A percentile compares a stretch with the other conserved stretches of the same genome.
These are phyloP conservation scores for Chlorella sp. DNA, from an alignment of 139 green algal species.

Conservation along the genomic window DNA sequence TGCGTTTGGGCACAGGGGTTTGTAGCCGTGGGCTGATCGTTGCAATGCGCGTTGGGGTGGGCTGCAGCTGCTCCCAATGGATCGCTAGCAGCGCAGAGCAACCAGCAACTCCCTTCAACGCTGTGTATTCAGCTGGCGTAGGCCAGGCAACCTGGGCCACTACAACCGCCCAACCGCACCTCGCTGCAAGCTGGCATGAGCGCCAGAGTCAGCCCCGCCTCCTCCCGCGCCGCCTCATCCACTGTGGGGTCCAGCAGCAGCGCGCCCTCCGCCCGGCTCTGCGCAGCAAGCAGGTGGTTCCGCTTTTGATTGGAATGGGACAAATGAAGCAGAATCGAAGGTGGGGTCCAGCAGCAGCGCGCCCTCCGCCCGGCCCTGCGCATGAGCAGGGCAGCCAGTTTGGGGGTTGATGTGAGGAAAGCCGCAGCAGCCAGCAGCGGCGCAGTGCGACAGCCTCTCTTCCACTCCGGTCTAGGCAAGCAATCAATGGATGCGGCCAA, in stretches of 20 bases:
- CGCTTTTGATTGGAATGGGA: not conserved
- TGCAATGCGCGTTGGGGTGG: no score
- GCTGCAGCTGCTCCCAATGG: no score
- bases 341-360: constrained; percentile 57
- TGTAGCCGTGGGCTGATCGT: no score
- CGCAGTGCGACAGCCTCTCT: not conserved
- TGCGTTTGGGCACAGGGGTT: not conserved
- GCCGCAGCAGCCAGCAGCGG: no score
- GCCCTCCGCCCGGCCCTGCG: constrained; percentile 46
- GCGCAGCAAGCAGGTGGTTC: not conserved
- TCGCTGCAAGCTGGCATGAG: constrained; percentile 61
- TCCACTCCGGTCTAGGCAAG: no score
- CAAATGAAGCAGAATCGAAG: constrained; percentile 6
- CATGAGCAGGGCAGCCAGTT: not conserved
- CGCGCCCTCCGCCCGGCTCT: constrained; percentile 47
- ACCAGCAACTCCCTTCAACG: not conserved
- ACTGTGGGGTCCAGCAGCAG: constrained; percentile 74
- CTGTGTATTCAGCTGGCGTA: no score
- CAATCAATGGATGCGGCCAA: no score
- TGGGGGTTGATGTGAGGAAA: no score
- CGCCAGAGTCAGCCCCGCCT: constrained; percentile 64
- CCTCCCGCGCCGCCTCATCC: constrained; percentile 58
- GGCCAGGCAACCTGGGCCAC: no score
- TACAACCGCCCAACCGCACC: constrained; percentile 20
- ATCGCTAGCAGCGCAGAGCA: no score